Evolutionary conservation across 768 basidiomycete species (phyloP).

Genomic region (Jaapia argillacea): DNA sequence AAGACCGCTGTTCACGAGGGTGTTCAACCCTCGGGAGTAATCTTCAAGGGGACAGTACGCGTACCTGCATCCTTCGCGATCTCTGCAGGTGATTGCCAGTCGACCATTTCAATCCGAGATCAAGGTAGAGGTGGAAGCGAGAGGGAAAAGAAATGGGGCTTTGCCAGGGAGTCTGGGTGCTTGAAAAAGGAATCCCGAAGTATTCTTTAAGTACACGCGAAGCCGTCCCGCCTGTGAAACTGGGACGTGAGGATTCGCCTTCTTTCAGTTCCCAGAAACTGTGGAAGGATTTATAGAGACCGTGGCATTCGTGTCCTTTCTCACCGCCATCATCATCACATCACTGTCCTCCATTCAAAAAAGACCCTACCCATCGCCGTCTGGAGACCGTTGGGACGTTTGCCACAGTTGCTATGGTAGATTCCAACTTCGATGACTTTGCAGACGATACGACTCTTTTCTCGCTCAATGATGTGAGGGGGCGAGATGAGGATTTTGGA

Average conservation of each 20-base stretch:
- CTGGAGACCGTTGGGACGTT: too few relatives aligned
- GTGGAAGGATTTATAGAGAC: not conserved
- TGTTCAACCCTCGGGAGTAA: constrained; percentile 3
- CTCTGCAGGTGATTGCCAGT: constrained; percentile 44
- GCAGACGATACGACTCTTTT: too few relatives aligned
- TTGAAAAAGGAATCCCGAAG: not conserved
- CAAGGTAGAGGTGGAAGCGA: not conserved
- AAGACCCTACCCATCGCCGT: too few relatives aligned
- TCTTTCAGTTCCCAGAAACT: not conserved
- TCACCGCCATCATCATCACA: too few relatives aligned
- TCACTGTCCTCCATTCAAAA: too few relatives aligned
- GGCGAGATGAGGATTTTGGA: too few relatives aligned
- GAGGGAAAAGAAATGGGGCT: not conserved
- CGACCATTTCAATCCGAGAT: constrained; percentile 41
- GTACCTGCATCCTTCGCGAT: constrained; percentile 37
- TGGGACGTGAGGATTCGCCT: not conserved
- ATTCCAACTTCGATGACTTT: too few relatives aligned
- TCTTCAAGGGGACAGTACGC: constrained; percentile 5
- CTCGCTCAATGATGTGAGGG: too few relatives aligned
- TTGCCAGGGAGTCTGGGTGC: not conserved
- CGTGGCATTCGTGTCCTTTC: too few relatives aligned
- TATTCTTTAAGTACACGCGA: not conserved
- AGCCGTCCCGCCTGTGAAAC: not conserved
- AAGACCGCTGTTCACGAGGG: constrained; percentile 16
- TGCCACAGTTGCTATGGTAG: too few relatives aligned